Evolutionary conservation across 2,329 filamentous ascomycete species (phyloP).

Genomic region (Aspergillus sp.): DNA sequence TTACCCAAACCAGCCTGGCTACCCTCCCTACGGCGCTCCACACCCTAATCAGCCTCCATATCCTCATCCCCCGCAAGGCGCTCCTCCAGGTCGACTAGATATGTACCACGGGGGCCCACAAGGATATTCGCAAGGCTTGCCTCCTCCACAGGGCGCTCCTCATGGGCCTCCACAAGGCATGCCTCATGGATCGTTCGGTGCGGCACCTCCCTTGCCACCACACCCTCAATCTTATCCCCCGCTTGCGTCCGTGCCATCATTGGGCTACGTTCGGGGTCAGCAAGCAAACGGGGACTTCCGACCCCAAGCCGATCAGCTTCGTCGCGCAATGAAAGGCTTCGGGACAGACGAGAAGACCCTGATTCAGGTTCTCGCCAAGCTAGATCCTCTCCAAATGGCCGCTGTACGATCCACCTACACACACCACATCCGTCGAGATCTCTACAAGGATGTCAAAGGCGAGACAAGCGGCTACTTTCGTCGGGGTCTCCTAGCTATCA

Average conservation of each 20-base stretch:
- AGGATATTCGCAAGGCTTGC: not conserved
- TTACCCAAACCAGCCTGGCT: not conserved
- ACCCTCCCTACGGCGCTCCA: conserved; percentile 22
- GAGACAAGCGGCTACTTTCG: conserved; percentile 77
- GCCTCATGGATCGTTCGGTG: not conserved
- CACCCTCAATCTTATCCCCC: conserved; percentile 25
- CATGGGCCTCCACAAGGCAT: conserved; percentile 26
- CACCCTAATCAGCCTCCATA: not conserved
- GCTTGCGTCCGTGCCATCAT: conserved; percentile 64
- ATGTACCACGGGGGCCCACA: not conserved
- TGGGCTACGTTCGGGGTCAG: conserved; percentile 74
- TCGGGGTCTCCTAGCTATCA: conserved; percentile 71
- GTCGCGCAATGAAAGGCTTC: conserved; percentile 88
- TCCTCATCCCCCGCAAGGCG: not conserved
- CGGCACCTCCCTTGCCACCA: conserved; percentile 11
- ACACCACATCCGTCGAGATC: conserved; percentile 64
- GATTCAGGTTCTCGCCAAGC: conserved; percentile 68
- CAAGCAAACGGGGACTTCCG: conserved; percentile 67
- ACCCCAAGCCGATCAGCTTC: conserved; percentile 69
- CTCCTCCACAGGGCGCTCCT: conserved; percentile 16
- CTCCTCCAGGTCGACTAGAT: not conserved
- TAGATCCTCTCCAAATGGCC: conserved; percentile 77
- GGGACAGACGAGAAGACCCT: conserved; percentile 82
- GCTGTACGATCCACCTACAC: conserved; percentile 68
- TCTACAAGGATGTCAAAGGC: conserved; percentile 73